These are phyloP conservation scores for Penicillium sp. DNA, from an alignment of 2,329 filamentous ascomycete species.

Conservation along the genomic window DNA sequence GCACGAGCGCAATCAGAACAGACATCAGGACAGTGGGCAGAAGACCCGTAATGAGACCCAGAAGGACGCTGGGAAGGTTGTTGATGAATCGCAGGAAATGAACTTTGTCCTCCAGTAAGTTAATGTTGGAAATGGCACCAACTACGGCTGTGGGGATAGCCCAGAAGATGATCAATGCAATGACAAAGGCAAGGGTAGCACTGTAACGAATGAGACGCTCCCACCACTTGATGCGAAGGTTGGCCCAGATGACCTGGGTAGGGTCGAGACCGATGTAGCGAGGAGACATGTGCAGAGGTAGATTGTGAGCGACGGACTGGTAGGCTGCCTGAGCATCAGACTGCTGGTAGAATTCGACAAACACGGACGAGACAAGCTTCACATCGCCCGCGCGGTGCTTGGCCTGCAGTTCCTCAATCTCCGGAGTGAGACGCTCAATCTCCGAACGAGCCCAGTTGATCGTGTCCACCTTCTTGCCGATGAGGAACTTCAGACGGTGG, in stretches of 20 bases:
- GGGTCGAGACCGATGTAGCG: constrained; percentile 80
- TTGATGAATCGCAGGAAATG: constrained; percentile 70
- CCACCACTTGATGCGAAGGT: constrained; percentile 81
- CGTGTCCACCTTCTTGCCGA: constrained; percentile 87
- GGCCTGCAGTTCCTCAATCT: constrained; percentile 64
- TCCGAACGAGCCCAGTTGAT: constrained; percentile 84
- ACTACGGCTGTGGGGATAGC: constrained; percentile 71
- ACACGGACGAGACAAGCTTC: constrained; percentile 69
- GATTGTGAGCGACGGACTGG: constrained; percentile 82
- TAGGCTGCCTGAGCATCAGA: constrained; percentile 79
- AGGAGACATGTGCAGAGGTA: constrained; percentile 79
- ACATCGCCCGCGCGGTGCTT: constrained; percentile 62
- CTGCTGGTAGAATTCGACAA: constrained; percentile 83
- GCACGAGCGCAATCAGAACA: constrained; percentile 80
- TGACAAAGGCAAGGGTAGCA: constrained; percentile 65
- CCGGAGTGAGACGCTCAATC: constrained; percentile 68
- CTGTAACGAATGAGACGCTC: constrained; percentile 70
- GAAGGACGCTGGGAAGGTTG: constrained; percentile 63
- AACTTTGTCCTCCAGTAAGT: constrained; percentile 59
- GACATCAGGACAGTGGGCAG: constrained; percentile 74
- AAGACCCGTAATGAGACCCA: constrained; percentile 79
- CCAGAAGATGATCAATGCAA: constrained; percentile 83
- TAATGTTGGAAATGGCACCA: constrained; percentile 79
- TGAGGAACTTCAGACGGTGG: constrained; percentile 65
- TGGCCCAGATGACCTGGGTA: constrained; percentile 78